Conservation (phyloP, 2,329 filamentous ascomycete species). For the Pyricularia pennisetigena region DNA sequence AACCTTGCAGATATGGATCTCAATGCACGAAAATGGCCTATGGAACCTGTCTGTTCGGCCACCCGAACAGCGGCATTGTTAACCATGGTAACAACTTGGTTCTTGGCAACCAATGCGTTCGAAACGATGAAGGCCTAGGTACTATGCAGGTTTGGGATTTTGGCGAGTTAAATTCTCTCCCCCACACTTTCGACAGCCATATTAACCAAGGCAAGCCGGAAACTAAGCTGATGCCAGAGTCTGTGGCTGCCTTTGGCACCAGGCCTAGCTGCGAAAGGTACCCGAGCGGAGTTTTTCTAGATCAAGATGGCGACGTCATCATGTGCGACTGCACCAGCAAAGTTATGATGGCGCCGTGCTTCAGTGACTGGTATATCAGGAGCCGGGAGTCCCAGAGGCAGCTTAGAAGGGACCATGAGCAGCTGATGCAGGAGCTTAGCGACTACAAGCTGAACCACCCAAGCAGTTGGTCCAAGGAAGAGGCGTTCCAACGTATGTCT, state of each 20-base stretch:
- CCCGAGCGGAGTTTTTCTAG: background rate
- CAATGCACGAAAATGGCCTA: background rate
- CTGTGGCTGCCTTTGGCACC: background rate
- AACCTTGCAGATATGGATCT: background rate
- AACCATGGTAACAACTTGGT: background rate
- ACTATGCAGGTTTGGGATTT: background rate
- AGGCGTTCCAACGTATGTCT: background rate
- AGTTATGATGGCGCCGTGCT: background rate
- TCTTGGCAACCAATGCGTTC: background rate
- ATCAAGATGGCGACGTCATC: slow-evolving; percentile 7
- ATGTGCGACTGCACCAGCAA: slow-evolving; percentile 12
- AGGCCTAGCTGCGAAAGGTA: background rate
- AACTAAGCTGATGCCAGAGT: background rate
- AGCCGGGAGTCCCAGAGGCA: background rate
- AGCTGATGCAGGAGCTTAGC: background rate
- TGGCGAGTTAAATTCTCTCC: background rate
- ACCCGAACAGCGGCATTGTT: slow-evolving; percentile 5
- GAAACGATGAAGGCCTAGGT: background rate
- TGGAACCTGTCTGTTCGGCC: slow-evolving; percentile 1
- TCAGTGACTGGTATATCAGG: background rate
- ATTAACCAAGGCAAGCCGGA: background rate
- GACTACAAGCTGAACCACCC: background rate
- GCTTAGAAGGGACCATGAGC: background rate
- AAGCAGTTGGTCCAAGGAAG: background rate
- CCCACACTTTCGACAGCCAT: background rate